Base-by-base conservation (phyloP, 139 green algal genomes). In the Coelastrella sp. region DNA sequence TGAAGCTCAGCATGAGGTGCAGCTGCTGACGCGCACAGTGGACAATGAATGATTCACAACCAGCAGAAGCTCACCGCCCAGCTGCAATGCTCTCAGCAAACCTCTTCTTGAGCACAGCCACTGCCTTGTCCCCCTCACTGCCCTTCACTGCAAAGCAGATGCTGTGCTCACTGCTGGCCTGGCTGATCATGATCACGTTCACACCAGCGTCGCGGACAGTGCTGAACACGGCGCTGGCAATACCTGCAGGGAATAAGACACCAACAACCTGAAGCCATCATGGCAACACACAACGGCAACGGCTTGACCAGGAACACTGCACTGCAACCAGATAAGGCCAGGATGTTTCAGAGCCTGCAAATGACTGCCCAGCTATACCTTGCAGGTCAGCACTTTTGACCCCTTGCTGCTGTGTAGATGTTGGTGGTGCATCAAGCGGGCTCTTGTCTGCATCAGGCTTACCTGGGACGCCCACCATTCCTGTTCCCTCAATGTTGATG, bases 131-230 rank as follows among this genome's bases (percentile, higher is more conserved):
- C 0, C 90, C 92, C 61, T 95, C 93, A 3, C 12, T 74, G 57
- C 4, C 66, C 87, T 95, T 96, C 11, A 99, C 97, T 7, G 97
- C 98, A 92, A 99, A 99, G 95, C 98, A 99, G 83, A 99, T 96
- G 56, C 94, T 98, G 94, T 99, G 98, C 94, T 99, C 98, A 8
- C 92, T 97, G 76, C 93, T 97, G 70, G 97, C 98, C 94, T 99
- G 97, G 70, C 94, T 98, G 93, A 99, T 99, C 97, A 99, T 99
- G 94, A 99, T 98, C 74, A 99, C 98, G 93, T 99, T 99, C 87
- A 98, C 95, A 79, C 90, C 92, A 9, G 96, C 95, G 90, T 99
- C 97, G 6, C 95, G 95, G 60, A 99, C 96, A 14, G 94, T 94
- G 63, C 61, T 88, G 92, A 99, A 99, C 85, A 99, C 97, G 76